Conservation (phyloP, 805 yeast genomes). For the Starmerella roubikii region DNA sequence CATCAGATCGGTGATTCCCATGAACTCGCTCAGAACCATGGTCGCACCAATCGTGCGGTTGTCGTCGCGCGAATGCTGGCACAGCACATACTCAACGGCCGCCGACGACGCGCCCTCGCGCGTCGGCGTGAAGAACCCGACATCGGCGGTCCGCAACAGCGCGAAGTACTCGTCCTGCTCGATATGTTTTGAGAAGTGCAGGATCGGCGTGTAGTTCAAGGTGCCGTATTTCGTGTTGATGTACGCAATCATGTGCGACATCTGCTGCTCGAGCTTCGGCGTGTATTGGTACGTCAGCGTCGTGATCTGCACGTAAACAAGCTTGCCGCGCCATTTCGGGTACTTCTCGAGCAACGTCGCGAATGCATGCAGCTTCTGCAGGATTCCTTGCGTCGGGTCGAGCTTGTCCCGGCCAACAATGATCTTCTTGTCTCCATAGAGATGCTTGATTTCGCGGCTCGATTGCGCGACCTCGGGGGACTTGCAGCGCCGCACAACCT, state of each 20-base stretch:
- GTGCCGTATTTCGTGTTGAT: slow-evolving; percentile 80
- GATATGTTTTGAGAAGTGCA: slow-evolving; percentile 82
- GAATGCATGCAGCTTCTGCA: slow-evolving; percentile 84
- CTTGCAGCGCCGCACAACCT: slow-evolving; percentile 52
- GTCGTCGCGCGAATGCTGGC: slow-evolving; percentile 34
- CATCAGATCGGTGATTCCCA: slow-evolving; percentile 60
- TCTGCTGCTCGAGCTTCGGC: slow-evolving; percentile 61
- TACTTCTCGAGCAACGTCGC: slow-evolving; percentile 77
- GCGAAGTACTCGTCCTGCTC: slow-evolving; percentile 84
- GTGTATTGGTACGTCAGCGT: slow-evolving; percentile 55
- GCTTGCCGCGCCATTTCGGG: slow-evolving; percentile 83
- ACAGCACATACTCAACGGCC: slow-evolving; percentile 78
- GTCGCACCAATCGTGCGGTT: slow-evolving; percentile 31
- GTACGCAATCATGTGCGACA: slow-evolving; percentile 62
- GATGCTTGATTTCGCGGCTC: slow-evolving; percentile 42
- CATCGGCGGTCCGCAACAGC: slow-evolving; percentile 72
- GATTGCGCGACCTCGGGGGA: slow-evolving; percentile 33
- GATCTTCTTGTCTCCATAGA: slow-evolving; percentile 41
- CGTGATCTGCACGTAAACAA: slow-evolving; percentile 82
- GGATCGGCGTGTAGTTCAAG: slow-evolving; percentile 72
- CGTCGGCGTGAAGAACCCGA: slow-evolving; percentile 76
- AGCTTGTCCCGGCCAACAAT: slow-evolving; percentile 90
- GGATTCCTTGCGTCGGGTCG: slow-evolving; percentile 84
- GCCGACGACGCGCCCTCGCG: slow-evolving; percentile 97
- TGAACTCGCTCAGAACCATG: slow-evolving; percentile 78